Evolutionary conservation across 768 basidiomycete genomes (phyloP), one percentile per base, ranked within the genome.

Genomic region (Rhodotorula graminis): DNA sequence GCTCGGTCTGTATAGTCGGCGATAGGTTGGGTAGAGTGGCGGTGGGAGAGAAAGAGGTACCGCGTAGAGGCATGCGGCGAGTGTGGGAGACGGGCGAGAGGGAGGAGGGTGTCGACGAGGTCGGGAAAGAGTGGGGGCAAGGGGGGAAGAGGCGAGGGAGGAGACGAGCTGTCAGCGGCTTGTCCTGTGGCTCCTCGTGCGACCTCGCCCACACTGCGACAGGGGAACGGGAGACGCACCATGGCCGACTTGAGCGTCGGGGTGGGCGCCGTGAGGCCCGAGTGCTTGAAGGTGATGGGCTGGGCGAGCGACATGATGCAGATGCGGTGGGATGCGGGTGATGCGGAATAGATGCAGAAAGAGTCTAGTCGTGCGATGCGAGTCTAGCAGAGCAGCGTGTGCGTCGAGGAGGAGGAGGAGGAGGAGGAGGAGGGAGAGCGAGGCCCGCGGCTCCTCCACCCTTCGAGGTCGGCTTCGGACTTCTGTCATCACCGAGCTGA

Each of bases 1-100:
- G 77, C 72, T 81, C 80, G 0, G 80, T 80, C 80, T 80, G 80
- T 80, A 80, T 80, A 37, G 37, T 9, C 9, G 5, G 37, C 37
- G 37, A 14, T 46, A 6, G 44, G 44, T 12, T 7, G 44, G 37
- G 37, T 9, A n/a, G n/a, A n/a, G 37, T 37, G 37, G 5, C 5
- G 37, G 37, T 37, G 5, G 37, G 37, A 4, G 9, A 9, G 37
- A 4, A 9, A 37, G 37, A 9, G 37, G 37, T 37, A 37, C 5
- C 5, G 37, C 44, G 44, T 18, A 18, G 44, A 46, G 15, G 44
- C 44, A 14, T 14, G 11, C 44, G 18, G 5, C 18, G 44, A 18
- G 44, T 9, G 37, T 37, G 6, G 44, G 3, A 14, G 18, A 7
- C 44, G 44, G 18, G 6, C 18, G 44, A 14, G 44, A 3, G 11